Conservation (phyloP, 495 filamentous ascomycete species). For the Geopyxis carbonaria region DNA sequence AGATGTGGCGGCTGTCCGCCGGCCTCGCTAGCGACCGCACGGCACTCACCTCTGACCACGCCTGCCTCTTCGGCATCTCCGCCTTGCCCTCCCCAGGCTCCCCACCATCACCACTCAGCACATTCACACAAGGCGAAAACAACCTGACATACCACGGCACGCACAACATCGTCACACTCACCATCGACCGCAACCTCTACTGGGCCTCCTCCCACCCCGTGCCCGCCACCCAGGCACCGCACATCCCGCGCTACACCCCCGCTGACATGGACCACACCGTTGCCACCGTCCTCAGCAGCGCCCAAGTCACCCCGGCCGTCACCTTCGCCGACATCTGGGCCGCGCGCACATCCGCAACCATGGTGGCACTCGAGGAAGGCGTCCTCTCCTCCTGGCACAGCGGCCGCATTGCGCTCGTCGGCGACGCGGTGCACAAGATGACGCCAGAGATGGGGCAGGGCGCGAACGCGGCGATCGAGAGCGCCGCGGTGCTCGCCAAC, state of each 20-base stretch:
- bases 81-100: no score
- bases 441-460: constrained; percentile 29
- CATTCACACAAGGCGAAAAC: no score
- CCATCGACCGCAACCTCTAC: no score
- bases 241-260: constrained; percentile 28
- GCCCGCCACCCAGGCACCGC: no score
- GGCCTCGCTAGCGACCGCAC: no score
- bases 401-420: constrained; percentile 29
- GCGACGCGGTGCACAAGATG: constrained; percentile 32
- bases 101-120: no score
- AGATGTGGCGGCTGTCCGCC: constrained; percentile 14
- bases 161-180: no score
- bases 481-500: constrained; percentile 31
- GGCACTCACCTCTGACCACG: constrained; percentile 16
- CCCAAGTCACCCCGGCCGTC: no score
- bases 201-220: no score
- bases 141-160: no score
- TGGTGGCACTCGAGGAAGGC: constrained; percentile 30
- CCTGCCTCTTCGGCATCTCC: constrained; percentile 19
- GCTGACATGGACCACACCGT: constrained; percentile 26
- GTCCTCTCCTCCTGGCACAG: constrained; percentile 27
- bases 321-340: constrained; percentile 30
- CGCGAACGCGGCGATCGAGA: constrained; percentile 30
- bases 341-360: constrained; percentile 8
- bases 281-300: no score